phyloP scores from a whole-genome alignment of 2,329 filamentous ascomycete species.

The Xylariaceae sp. region DNA sequence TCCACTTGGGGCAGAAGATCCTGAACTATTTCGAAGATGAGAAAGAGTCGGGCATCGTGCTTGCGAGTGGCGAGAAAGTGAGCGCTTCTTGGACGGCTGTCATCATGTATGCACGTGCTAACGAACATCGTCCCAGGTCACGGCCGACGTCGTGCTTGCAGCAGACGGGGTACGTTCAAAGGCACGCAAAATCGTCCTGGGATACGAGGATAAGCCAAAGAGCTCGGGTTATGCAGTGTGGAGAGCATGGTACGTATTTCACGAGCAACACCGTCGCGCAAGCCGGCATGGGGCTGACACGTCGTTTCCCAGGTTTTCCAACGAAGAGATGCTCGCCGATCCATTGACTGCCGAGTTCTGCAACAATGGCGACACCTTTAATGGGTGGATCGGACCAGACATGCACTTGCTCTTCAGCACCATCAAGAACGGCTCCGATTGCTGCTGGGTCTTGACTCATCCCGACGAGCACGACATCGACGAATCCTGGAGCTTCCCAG shows the following conservation, averaged over 20 bases:
- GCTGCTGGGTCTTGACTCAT: constrained; percentile 56
- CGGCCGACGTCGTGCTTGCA: constrained; percentile 48
- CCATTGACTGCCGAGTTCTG: constrained; percentile 50
- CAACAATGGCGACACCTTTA: constrained; percentile 53
- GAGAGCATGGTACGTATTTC: constrained; percentile 43
- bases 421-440: constrained; percentile 51
- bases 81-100: background rate
- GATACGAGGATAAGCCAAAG: constrained; percentile 47
- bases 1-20: constrained; percentile 48
- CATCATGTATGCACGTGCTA: background rate
- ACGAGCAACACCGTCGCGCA: too few species aligned
- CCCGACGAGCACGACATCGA: constrained; percentile 49
- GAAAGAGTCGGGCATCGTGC: constrained; percentile 44
- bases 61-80: constrained; percentile 43
- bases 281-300: too few species aligned
- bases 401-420: constrained; percentile 55
- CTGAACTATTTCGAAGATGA: constrained; percentile 52
- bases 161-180: constrained; percentile 52
- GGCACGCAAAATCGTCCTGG: constrained; percentile 45
- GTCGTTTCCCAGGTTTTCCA: constrained; percentile 44
- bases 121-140: constrained; percentile 23
- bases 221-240: constrained; percentile 48
- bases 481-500: constrained; percentile 51
- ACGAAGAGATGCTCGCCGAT: constrained; percentile 47
- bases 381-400: constrained; percentile 54